A percentile compares a stretch with the other conserved stretches of the same genome.
phyloP scores from a whole-genome alignment of 352 stramenopile species.

The Globisporangium cederbergense region DNA sequence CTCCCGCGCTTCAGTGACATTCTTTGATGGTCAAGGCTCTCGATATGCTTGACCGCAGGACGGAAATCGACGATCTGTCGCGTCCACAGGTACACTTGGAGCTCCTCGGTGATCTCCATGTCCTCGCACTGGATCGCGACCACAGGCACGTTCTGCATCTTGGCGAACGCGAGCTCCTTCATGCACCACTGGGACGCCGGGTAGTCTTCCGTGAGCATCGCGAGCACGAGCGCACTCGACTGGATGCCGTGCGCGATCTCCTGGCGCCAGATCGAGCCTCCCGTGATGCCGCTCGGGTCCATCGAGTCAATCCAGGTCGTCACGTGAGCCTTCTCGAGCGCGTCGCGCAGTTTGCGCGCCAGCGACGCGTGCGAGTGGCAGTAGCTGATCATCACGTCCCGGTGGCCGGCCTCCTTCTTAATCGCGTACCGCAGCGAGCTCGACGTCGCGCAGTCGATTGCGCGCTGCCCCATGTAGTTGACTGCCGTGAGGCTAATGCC shows the following conservation, averaged over 20 bases:
- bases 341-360: constrained; percentile 63
- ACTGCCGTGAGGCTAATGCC: constrained; percentile 61
- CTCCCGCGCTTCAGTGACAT: constrained; percentile 2
- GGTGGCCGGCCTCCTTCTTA: constrained; percentile 80
- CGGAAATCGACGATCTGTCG: constrained; percentile 82
- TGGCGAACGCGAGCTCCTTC: constrained; percentile 84
- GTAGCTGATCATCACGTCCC: constrained; percentile 88
- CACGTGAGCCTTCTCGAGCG: constrained; percentile 62
- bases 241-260: constrained; percentile 80
- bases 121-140: constrained; percentile 84
- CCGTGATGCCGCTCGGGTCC: constrained; percentile 76
- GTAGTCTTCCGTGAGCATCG: constrained; percentile 75
- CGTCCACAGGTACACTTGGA: constrained; percentile 86
- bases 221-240: constrained; percentile 67
- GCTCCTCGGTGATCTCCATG: constrained; percentile 78
- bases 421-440: constrained; percentile 73
- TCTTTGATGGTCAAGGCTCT: not conserved
- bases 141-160: constrained; percentile 80
- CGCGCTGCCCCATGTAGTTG: constrained; percentile 62
- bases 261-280: constrained; percentile 75
- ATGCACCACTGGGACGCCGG: constrained; percentile 81
- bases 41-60: constrained; percentile 27
- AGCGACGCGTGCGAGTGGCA: constrained; percentile 71
- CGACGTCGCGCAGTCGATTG: constrained; percentile 69
- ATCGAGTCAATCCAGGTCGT: constrained; percentile 87